These are phyloP conservation scores for Suhomyces choctaworum DNA, from an alignment of 1,139 yeast genomes.

Conservation along the genomic window DNA sequence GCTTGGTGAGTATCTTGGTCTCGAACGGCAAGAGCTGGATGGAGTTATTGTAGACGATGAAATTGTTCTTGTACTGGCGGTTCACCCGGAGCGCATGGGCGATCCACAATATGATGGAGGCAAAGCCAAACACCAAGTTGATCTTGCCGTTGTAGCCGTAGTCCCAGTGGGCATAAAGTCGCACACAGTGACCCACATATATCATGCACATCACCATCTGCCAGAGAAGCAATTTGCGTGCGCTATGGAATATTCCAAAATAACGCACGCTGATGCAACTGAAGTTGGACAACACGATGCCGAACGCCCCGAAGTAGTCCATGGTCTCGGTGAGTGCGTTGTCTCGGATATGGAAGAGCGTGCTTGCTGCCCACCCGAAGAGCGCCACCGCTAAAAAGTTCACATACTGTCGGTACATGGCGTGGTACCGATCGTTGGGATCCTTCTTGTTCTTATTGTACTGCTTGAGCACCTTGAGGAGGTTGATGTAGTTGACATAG, in stretches of 20 bases:
- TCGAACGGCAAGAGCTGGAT: constrained; percentile 44
- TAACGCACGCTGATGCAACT: constrained; percentile 37
- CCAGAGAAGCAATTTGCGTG: constrained; percentile 12
- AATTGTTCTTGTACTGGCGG: constrained; percentile 22
- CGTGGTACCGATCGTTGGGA: constrained; percentile 14
- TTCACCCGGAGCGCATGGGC: constrained; percentile 30
- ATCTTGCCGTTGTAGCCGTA: constrained; percentile 40
- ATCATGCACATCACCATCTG: constrained; percentile 16
- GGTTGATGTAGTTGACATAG: constrained; percentile 35
- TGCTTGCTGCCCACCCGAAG: constrained; percentile 43
- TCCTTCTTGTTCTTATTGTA: constrained; percentile 23
- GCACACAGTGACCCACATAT: constrained; percentile 33
- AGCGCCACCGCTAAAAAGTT: constrained; percentile 31
- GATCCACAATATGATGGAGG: constrained; percentile 37
- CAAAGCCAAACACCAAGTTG: constrained; percentile 35
- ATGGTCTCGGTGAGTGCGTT: constrained; percentile 40
- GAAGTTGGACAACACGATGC: constrained; percentile 40
- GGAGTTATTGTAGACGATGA: constrained; percentile 35
- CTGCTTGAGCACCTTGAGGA: constrained; percentile 30
- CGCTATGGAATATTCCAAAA: constrained; percentile 26
- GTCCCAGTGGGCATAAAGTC: constrained; percentile 38
- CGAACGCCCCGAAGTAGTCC: constrained; percentile 49
- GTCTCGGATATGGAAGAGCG: constrained; percentile 44
- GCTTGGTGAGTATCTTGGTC: constrained; percentile 35
- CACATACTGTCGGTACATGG: constrained; percentile 37